A percentile compares a stretch with the other conserved stretches of the same genome.
These are phyloP conservation scores for Xylaria intraflava DNA, from an alignment of 495 filamentous ascomycete species.

Conservation along the genomic window DNA sequence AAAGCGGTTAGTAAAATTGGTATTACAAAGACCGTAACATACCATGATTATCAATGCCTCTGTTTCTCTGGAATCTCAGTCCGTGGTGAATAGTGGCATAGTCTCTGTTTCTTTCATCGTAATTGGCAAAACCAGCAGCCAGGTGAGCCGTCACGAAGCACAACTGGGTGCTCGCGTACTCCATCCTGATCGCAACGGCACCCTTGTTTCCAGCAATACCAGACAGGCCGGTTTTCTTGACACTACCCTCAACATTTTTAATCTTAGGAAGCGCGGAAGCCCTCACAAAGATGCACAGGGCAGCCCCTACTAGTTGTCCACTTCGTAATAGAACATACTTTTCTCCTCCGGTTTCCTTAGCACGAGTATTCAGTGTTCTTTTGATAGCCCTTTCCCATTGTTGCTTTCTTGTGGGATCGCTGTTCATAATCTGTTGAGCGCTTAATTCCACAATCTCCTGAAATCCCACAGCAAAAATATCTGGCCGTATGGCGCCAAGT, in stretches of 20 bases:
- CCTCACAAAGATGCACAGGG: slow-evolving; percentile 83
- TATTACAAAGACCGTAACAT: slow-evolving; percentile 7
- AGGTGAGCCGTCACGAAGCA: slow-evolving; percentile 97
- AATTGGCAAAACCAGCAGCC: slow-evolving; percentile 94
- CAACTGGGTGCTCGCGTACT: slow-evolving; percentile 86
- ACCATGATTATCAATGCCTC: slow-evolving; percentile 83
- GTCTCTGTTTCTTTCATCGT: slow-evolving; percentile 90
- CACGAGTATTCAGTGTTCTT: slow-evolving; percentile 63
- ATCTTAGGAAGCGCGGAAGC: slow-evolving; percentile 67
- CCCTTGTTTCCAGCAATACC: slow-evolving; percentile 98
- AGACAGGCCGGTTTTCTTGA: slow-evolving; percentile 97
- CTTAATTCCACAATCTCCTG: slow-evolving; percentile 97
- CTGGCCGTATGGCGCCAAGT: slow-evolving; percentile 51
- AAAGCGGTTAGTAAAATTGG: background rate
- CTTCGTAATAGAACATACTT: slow-evolving; percentile 85
- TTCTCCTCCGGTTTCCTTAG: slow-evolving; percentile 53
- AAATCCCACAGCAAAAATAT: slow-evolving; percentile 84
- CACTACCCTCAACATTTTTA: slow-evolving; percentile 91
- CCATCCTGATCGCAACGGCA: slow-evolving; percentile 92
- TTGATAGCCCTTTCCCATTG: slow-evolving; percentile 81
- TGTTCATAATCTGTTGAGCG: slow-evolving; percentile 98
- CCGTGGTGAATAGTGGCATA: slow-evolving; percentile 85
- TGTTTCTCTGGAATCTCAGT: slow-evolving; percentile 81
- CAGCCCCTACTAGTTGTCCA: slow-evolving; percentile 92
- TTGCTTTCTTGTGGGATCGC: slow-evolving; percentile 78